These are phyloP conservation scores for Halophytophthora polymorphica DNA, from an alignment of 352 stramenopile species.

Conservation along the genomic window DNA sequence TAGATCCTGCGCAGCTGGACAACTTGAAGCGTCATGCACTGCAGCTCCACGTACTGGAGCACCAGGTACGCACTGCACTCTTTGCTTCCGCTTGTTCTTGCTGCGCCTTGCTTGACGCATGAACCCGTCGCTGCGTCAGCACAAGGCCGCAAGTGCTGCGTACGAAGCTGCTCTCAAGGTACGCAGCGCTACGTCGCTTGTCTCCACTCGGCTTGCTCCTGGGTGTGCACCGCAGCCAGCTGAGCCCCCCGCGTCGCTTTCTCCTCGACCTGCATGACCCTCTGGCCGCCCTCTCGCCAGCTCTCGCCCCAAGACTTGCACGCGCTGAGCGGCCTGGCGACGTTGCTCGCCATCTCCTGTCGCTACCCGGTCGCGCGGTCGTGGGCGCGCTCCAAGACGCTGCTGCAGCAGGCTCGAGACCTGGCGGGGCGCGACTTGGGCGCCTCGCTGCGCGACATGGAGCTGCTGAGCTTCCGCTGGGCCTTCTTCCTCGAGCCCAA, in stretches of 20 bases:
- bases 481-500: conserved; percentile 53
- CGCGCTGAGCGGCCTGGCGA: conserved; percentile 41
- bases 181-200: background rate
- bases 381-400: conserved; percentile 35
- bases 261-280: no score
- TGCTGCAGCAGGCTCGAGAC: conserved; percentile 30
- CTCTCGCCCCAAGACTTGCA: conserved; percentile 32
- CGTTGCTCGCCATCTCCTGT: conserved; percentile 55
- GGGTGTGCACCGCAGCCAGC: background rate
- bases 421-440: conserved; percentile 7
- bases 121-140: conserved; percentile 21
- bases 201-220: background rate
- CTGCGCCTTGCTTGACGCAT: background rate
- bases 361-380: conserved; percentile 56
- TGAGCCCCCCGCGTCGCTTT: no score
- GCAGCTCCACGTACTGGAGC: conserved; percentile 45
- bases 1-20: conserved; percentile 20
- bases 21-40: conserved; percentile 38
- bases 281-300: conserved; percentile 13
- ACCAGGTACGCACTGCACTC: conserved; percentile 30
- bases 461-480: conserved; percentile 64
- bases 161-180: conserved; percentile 63
- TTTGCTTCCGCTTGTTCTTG: background rate
- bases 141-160: conserved; percentile 38
- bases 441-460: conserved; percentile 27